Evolutionary conservation across 169 alveolate species (phyloP).

Genomic region (Hepatocystis sp.): DNA sequence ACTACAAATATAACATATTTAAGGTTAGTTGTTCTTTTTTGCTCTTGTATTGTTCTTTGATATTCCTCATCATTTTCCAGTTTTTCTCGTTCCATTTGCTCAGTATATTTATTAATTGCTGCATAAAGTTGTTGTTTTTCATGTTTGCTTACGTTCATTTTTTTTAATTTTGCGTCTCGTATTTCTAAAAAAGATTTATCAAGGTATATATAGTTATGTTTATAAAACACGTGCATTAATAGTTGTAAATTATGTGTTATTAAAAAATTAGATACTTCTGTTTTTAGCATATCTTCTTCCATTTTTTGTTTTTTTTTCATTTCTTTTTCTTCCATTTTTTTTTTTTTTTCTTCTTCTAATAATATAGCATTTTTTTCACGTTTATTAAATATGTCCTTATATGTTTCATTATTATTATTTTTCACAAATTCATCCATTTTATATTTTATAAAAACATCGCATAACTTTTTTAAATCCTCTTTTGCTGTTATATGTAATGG

Average conservation of each 20-base stretch:
- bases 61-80: constrained; percentile 23
- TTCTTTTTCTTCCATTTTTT: constrained; percentile 65
- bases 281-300: constrained; percentile 66
- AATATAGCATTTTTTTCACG: constrained; percentile 36
- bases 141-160: constrained; percentile 51
- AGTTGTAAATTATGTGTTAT: constrained; percentile 35
- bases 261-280: constrained; percentile 71
- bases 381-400: constrained; percentile 67
- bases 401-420: constrained; percentile 70
- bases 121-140: constrained; percentile 25
- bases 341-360: constrained; percentile 63
- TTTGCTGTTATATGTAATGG: constrained; percentile 76
- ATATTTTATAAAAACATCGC: constrained; percentile 49
- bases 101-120: constrained; percentile 24
- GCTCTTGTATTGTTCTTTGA: constrained; percentile 45
- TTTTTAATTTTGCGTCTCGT: constrained; percentile 32
- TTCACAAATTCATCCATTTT: constrained; percentile 49
- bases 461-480: constrained; percentile 42
- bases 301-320: constrained; percentile 44
- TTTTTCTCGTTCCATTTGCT: constrained; percentile 22
- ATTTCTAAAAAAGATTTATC: constrained; percentile 50
- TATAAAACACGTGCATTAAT: constrained; percentile 37
- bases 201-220: constrained; percentile 59
- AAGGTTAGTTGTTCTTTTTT: constrained; percentile 28
- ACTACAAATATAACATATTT: constrained; percentile 54